Evolutionary conservation across 495 filamentous ascomycete genomes (phyloP), one percentile per base, ranked within the genome.

Genomic region (Penicillium longicatenatum): DNA sequence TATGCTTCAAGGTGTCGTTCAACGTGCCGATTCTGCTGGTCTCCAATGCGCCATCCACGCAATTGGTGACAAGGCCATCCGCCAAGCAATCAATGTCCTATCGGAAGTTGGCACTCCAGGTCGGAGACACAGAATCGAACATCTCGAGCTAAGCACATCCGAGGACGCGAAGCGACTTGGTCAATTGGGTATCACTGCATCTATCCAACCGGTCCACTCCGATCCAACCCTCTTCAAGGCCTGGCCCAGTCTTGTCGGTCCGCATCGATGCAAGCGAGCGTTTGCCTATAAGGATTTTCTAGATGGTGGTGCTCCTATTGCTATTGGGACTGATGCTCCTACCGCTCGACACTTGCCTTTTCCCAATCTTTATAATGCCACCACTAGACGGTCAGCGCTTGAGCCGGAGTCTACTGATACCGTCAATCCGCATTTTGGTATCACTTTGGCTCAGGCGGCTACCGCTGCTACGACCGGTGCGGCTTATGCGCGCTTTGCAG

Each of bases 31-130:
- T 46, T 63, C 63, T 12, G 81, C 80, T 0, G 80, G 78, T 1
- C 65, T 89, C 26, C 86, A 89, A 67, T 80, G 83, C 41, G 86
- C 86, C 1, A 76, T 89, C 29, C 86, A 89, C 59, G 86, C 86
- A 12, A 89, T 89, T 52, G 86, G 86, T 37, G 85, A 89, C 52
- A 70, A 66, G 17, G 80, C 86, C 1, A 71, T 87, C 30, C 70
- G 71, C 47, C 75, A 81, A 60, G 82, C 82, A 1, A 79, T 87
- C 44, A 78, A 87, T 57, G 75, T 75, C 5, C 62, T 89, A 21
- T 77, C 78, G 39, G 63, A 70, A 47, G 70, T 78, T 50, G 76
- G 72, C 1, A 76, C 61, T 0, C 66, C 64, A n/a, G 66, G 64
- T 21, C 53, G 58, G 1, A 44, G 84, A 33, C 84, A 85, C 39